Conservation (phyloP, 1,284 basidiomycete species). For the Sparassis latifolia region DNA sequence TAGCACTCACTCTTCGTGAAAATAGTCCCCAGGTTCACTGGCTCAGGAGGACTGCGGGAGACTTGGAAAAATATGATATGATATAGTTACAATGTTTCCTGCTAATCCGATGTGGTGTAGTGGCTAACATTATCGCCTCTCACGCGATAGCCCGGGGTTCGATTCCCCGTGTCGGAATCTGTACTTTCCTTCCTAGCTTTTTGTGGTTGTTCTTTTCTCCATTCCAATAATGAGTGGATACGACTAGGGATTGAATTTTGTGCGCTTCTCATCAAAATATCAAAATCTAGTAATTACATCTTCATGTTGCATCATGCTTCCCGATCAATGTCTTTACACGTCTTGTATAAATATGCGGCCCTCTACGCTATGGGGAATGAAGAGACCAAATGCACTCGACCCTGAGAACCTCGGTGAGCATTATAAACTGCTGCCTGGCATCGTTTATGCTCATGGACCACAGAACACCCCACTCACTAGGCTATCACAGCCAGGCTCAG, state of each 20-base stretch:
- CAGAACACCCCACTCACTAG: background rate
- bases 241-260: constrained; percentile 9
- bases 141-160: too few species aligned
- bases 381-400: background rate
- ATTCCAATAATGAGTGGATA: background rate
- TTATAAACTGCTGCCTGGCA: background rate
- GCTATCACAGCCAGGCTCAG: background rate
- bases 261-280: background rate
- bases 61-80: too few species aligned
- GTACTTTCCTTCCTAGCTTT: too few species aligned
- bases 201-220: too few species aligned
- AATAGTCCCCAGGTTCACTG: too few species aligned
- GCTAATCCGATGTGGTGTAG: too few species aligned
- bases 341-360: too few species aligned
- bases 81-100: too few species aligned
- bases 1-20: too few species aligned
- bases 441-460: background rate
- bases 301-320: background rate
- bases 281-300: background rate
- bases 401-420: background rate
- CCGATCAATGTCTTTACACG: background rate
- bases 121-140: too few species aligned
- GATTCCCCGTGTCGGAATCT: too few species aligned
- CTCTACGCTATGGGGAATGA: background rate
- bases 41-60: too few species aligned